Conservation (phyloP, 2,329 filamentous ascomycete species). For the Aureobasidium sp. region DNA sequence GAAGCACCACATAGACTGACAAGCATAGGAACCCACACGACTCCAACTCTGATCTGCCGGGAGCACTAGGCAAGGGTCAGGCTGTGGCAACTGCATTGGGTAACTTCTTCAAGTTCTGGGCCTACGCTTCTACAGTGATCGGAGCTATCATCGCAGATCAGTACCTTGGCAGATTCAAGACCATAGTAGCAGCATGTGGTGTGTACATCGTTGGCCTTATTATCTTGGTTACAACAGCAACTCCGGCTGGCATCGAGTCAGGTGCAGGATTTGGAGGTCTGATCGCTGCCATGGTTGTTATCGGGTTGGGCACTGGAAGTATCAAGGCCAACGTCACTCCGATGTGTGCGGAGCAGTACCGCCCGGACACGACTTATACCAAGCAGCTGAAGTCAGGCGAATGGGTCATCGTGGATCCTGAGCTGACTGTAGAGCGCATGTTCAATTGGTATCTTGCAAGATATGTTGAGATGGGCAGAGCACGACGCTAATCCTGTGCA, state of each 20-base stretch:
- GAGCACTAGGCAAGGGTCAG: constrained; percentile 44
- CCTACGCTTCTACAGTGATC: constrained; percentile 52
- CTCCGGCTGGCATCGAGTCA: constrained; percentile 68
- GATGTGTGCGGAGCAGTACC: constrained; percentile 55
- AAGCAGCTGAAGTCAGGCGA: constrained; percentile 46
- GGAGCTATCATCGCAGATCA: constrained; percentile 68
- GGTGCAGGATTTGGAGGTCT: constrained; percentile 70
- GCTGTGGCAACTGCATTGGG: constrained; percentile 49
- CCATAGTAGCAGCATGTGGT: constrained; percentile 71
- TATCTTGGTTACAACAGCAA: constrained; percentile 70
- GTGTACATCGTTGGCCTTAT: constrained; percentile 73
- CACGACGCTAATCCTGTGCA: constrained; percentile 52
- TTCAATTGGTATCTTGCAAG: too few relatives aligned
- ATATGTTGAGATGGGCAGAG: too few relatives aligned
- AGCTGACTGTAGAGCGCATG: constrained; percentile 55
- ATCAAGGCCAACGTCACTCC: constrained; percentile 82
- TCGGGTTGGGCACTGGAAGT: constrained; percentile 80
- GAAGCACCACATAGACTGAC: too few relatives aligned
- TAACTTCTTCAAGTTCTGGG: constrained; percentile 56
- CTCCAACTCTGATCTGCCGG: too few relatives aligned
- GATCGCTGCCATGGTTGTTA: constrained; percentile 68
- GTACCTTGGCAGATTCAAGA: constrained; percentile 74
- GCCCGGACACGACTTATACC: constrained; percentile 44
- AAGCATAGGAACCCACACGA: too few relatives aligned
- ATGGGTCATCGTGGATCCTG: constrained; percentile 51